phyloP scores from a whole-genome alignment of 306 rosid species.

The Pyrus bretschneideri region DNA sequence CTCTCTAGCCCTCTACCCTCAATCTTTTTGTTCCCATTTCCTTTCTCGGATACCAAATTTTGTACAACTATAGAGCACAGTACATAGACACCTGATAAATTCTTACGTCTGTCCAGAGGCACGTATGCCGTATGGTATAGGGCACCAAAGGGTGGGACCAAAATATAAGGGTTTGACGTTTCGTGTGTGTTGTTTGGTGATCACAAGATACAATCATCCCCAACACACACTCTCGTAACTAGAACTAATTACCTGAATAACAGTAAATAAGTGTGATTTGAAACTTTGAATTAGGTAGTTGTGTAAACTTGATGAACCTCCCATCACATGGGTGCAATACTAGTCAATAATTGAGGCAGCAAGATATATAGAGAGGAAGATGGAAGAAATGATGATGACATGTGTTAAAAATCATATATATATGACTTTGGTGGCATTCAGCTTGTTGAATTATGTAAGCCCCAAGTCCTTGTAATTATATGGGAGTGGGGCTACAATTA shows the following conservation, averaged over 20 bases:
- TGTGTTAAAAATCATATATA: background rate
- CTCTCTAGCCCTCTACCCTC: background rate
- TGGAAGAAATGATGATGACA: slow-evolving; percentile 38
- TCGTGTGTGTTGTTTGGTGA: no score
- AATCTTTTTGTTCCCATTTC: background rate
- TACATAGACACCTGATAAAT: no score
- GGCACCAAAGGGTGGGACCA: no score
- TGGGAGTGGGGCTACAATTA: slow-evolving; percentile 38
- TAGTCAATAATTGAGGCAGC: slow-evolving; percentile 51
- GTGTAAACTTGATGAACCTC: background rate
- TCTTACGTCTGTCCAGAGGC: no score
- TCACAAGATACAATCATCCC: no score
- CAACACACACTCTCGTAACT: no score
- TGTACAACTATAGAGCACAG: no score
- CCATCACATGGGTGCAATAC: slow-evolving; percentile 64
- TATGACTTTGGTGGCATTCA: background rate
- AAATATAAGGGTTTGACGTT: no score
- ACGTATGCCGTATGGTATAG: no score
- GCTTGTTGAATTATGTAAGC: slow-evolving; percentile 12
- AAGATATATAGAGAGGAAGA: slow-evolving; percentile 19
- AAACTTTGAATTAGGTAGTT: background rate
- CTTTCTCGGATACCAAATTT: background rate
- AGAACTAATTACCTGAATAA: no score
- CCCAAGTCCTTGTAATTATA: slow-evolving; percentile 17
- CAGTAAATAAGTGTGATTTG: background rate